Base-by-base conservation (phyloP, 2,329 filamentous ascomycete species). In the Fusarium concolor region DNA sequence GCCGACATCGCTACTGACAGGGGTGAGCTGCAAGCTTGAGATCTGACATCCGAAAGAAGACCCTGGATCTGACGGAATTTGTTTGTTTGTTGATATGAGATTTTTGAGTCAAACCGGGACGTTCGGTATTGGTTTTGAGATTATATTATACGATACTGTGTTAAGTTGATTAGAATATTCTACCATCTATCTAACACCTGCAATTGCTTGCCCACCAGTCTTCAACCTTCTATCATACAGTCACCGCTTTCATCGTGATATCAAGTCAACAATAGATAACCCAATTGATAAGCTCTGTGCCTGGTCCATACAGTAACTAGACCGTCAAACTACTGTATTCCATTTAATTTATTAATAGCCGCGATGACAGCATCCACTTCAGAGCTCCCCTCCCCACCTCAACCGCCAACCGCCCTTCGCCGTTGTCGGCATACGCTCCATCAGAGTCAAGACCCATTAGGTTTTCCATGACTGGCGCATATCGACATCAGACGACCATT, bases 221-320 rank as follows among this genome's bases (percentile, higher is more conserved):
- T 35, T 35, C 7, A 35, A 11, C 12, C 14, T 33, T n/a, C 5
- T 35, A 15, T 33, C 4, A 24, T n/a, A n/a, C 15, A 7, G 12
- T n/a, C 9, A 35, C 12, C 15, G 12, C 33, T 35, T 26, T 17
- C 15, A 17, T 35, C 5, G 6, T 35, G 4, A 35, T 35, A 35
- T 17, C 31, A 17, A 17, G 5, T 35, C 17, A 33, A 33, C 12
- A 15, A 17, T 33, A 33, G 14, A 15, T 33, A 51, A 26, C 15
- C 22, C 24, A 51, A 50, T 51, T 70, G 69, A 72, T 67, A 72
- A 72, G 70, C 64, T 72, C 52, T 37, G 28, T 24, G 10, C 18
- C n/a, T 14, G 8, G 45, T 51, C 59, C 53, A 67, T 67, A 63
- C 51, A 61, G 54, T 56, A 22, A 44, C 37, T 37, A 56, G 22